phyloP scores from a whole-genome alignment of 2,329 filamentous ascomycete genomes.

The Fusarium incarnatum region DNA sequence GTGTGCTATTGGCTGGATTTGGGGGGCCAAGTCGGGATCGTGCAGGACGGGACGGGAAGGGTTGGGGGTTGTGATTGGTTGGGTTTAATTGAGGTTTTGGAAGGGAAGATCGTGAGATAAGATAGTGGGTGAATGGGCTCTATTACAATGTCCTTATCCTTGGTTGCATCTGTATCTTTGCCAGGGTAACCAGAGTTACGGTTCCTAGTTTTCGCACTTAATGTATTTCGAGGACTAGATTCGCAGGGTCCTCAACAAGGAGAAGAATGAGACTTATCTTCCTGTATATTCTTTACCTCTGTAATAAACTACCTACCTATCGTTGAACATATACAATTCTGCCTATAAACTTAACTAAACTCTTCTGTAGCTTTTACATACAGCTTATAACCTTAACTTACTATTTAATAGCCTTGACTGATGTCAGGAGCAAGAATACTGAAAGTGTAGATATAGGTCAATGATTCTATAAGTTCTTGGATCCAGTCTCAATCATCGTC shows the following conservation, averaged over 20 bases:
- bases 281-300: neutral
- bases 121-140: neutral
- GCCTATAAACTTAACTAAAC: neutral
- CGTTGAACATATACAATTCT: neutral
- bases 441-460: neutral
- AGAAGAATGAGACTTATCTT: neutral
- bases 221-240: neutral
- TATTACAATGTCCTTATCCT: neutral
- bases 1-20: neutral
- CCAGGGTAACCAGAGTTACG: neutral
- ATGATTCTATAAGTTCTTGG: neutral
- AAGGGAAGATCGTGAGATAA: neutral
- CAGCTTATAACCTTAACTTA: neutral
- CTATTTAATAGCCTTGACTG: neutral
- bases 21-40: slow-evolving; percentile 14
- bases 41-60: slow-evolving; percentile 24
- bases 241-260: neutral
- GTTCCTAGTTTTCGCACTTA: neutral
- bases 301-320: neutral
- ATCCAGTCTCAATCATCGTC: neutral
- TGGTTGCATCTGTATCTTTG: neutral
- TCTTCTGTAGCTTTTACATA: neutral
- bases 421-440: neutral
- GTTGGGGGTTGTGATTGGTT: neutral
- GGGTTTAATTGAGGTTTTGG: neutral